These are phyloP conservation scores for Sporothrix mexicana DNA, from an alignment of 2,329 filamentous ascomycete species.

Conservation along the genomic window DNA sequence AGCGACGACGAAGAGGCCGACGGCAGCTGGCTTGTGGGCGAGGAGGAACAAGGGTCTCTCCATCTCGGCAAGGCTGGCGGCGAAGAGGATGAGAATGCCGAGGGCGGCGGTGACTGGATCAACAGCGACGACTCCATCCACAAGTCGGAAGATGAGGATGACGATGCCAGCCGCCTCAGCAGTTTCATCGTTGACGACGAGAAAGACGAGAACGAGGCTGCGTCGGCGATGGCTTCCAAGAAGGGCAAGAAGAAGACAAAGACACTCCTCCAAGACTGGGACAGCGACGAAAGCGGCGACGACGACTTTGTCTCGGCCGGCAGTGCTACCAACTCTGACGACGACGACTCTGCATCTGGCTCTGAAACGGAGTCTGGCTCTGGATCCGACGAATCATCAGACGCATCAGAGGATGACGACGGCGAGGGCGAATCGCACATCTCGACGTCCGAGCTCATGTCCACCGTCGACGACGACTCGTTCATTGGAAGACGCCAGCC, in stretches of 20 bases:
- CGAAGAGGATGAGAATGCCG: constrained; percentile 64
- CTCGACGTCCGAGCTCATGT: constrained; percentile 51
- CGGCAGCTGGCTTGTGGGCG: constrained; percentile 79
- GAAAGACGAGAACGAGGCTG: constrained; percentile 46
- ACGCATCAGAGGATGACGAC: not conserved
- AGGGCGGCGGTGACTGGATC: constrained; percentile 82
- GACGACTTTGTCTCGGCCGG: constrained; percentile 26
- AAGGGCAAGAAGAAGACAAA: constrained; percentile 43
- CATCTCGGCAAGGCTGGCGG: constrained; percentile 80
- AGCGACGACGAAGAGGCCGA: constrained; percentile 67
- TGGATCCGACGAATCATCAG: not conserved
- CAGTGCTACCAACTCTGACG: constrained; percentile 36
- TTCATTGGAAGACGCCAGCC: constrained; percentile 39
- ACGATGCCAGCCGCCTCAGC: constrained; percentile 59
- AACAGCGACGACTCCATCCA: constrained; percentile 70
- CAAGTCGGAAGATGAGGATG: constrained; percentile 61
- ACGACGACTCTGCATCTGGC: not conserved
- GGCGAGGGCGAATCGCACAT: constrained; percentile 42
- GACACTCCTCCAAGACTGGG: not conserved
- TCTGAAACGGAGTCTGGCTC: constrained; percentile 15
- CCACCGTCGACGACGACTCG: constrained; percentile 49
- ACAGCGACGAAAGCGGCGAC: constrained; percentile 27
- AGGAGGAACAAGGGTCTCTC: constrained; percentile 64
- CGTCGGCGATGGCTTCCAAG: constrained; percentile 41
- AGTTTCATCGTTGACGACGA: constrained; percentile 64